Base-by-base conservation (phyloP, 2,329 filamentous ascomycete genomes). In the Stylonectria norvegica region DNA sequence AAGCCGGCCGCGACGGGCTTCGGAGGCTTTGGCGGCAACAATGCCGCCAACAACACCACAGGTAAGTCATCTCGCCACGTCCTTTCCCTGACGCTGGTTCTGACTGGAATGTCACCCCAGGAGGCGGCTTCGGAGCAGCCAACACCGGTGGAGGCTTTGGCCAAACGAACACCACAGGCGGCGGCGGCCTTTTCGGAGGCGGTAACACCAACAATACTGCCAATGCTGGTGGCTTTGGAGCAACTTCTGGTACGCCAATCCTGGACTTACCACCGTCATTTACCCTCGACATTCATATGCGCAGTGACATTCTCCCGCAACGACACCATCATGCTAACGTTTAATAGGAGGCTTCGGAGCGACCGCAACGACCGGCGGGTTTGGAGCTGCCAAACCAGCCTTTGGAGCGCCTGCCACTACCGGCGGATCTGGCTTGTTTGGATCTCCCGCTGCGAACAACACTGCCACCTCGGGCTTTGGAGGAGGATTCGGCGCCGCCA, bases 21-120 rank as follows among this genome's bases (percentile, higher is more conserved):
- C 63, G 76, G 77, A 52, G 79, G 78, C 31, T 83, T 79, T 44
- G 75, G 75, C 27, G 37, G 65, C 40, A 68, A 61, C 44, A 67
- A 59, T 36, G 55, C 48, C 46, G 69, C 55, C 45, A 67, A 58
- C 51, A 63, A 57, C 48, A 65, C 60, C 36, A 61, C 72, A 65
- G 76, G 79, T 83, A 79, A 61, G 76, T 72, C 54, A 30, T 48
- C 18, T 45, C 6, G 15, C 35, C 29, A 35, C 35, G n/a, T 14
- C 43, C 40, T 42, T 36, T 48, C 43, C 48, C 40, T 43, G 43
- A 42, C 45, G 38, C 45, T 45, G 53, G 44, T 52, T 42, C 48
- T 52, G 41, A 49, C 51, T 47, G 51, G 62, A 49, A 59, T 52
- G 30, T 41, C 27, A 29, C 12, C 22, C 22, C 22, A 8, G 22